Evolutionary conservation across 257 asterid genomes (phyloP), one percentile per base, ranked within the genome.

Genomic region (Capsicum chinense): DNA sequence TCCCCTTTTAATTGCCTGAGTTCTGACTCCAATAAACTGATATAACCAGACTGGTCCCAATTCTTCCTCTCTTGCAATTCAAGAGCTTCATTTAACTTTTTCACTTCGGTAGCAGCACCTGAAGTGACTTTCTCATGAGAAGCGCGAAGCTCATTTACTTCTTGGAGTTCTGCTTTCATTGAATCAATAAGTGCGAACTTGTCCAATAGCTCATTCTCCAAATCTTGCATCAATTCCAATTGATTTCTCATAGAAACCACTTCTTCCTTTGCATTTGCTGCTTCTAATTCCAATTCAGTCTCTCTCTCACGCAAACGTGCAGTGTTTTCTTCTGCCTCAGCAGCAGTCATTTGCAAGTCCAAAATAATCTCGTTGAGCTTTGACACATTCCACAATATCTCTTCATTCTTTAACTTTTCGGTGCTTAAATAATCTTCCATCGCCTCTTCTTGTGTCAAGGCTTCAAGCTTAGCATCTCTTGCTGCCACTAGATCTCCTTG

Each of bases 21-120:
- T 86, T 90, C 90, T 1, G 86, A 80, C 84, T 90, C 93, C 3
- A 93, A 86, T 67, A 84, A 26, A n/a, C 44, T 63, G 19, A 86
- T 81, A 44, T 86, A 84, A 57, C 79, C 85, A 1, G 88, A 86
- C 48, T 88, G 97, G 57, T 90, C 92, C 37, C 44, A 81, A 56
- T 71, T 84, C 83, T 82, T 85, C 70, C 79, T 82, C 86, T 90
- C 89, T 57, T 63, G 89, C 68, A 85, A 37, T 60, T 86, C 90
- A 63, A 85, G 73, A n/a, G 86, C 89, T 15, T 82, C 87, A 71
- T 85, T 89, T 21, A 89, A 67, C 39, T 16, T 81, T 15, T 83
- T 69, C 39, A 87, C 42, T 37, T 92, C 93, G 15, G 13, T 47
- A 5, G 60, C 59, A 17, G 87, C 89, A 39, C 87, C 88, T 5